Percentiles rank a stretch among this genome's conserved stretches.
Evolutionary conservation across 208 protist genomes (phyloP).

Genomic region (Wallacemonas rigidus): DNA sequence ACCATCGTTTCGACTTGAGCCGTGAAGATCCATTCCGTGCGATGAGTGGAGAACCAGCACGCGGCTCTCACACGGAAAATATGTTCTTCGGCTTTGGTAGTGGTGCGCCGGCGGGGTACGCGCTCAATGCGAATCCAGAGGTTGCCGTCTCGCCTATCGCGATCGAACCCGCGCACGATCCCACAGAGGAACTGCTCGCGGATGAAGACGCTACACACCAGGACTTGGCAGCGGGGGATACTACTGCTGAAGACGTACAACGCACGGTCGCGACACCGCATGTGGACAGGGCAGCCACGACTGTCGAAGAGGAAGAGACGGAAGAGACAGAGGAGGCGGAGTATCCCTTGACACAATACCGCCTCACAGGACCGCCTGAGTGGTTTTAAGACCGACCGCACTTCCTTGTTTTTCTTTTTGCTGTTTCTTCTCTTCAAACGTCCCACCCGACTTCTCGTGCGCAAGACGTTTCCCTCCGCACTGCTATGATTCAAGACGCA

Average conservation of each 20-base stretch:
- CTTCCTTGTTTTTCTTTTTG: slow-evolving; percentile 17
- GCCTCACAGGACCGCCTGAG: slow-evolving; percentile 7
- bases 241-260: background rate
- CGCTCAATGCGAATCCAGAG: background rate
- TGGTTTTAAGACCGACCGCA: slow-evolving; percentile 8
- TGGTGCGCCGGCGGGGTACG: slow-evolving; percentile 1
- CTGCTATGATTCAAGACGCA: too few species aligned
- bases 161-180: background rate
- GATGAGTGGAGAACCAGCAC: too few species aligned
- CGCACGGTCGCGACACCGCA: background rate
- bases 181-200: too few species aligned
- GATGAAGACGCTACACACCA: too few species aligned
- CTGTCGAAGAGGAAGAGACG: background rate
- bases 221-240: background rate
- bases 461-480: too few species aligned
- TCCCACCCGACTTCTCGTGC: too few species aligned
- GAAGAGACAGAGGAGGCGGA: background rate
- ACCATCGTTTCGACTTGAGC: background rate
- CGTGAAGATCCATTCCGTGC: background rate
- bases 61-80: background rate
- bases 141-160: background rate
- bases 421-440: slow-evolving; percentile 10
- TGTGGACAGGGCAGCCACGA: background rate
- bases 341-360: background rate
- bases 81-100: background rate